Conservation (phyloP, 805 yeast species). For the Tetrapisispora iriomotensis region DNA sequence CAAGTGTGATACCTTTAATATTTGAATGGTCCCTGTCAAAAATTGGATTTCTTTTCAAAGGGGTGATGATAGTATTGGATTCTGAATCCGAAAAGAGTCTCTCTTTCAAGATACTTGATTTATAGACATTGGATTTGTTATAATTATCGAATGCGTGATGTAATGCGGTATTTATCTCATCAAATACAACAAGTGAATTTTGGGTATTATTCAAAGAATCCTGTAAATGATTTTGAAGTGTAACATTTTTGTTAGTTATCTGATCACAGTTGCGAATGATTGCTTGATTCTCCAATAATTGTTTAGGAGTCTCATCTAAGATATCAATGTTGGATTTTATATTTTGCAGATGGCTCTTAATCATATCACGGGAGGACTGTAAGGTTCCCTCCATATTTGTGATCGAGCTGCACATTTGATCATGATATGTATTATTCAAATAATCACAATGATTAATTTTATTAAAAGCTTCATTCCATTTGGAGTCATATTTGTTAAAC, state of each 20-base stretch:
- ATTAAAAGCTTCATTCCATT: conserved; percentile 25
- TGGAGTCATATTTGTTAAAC: conserved; percentile 22
- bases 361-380: conserved; percentile 10
- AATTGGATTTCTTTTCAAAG: too few species aligned
- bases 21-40: too few species aligned
- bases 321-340: conserved; percentile 14
- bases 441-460: conserved; percentile 28
- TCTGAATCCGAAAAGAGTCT: neutral
- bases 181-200: conserved; percentile 8
- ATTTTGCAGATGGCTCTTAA: conserved; percentile 10
- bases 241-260: conserved; percentile 12
- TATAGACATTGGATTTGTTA: neutral
- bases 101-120: neutral
- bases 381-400: conserved; percentile 13
- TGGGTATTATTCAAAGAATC: conserved; percentile 4
- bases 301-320: conserved; percentile 1
- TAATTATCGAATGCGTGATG: conserved; percentile 1
- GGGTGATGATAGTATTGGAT: neutral
- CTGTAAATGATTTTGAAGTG: conserved; percentile 8
- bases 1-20: neutral
- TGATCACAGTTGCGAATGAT: conserved; percentile 12
- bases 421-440: conserved; percentile 17
- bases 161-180: conserved; percentile 7
- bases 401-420: conserved; percentile 13
- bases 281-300: conserved; percentile 6